Evolutionary conservation across 2,329 filamentous ascomycete species (phyloP), one percentile per base, ranked within the genome.

Genomic region (Aspergillus quadricinctus): DNA sequence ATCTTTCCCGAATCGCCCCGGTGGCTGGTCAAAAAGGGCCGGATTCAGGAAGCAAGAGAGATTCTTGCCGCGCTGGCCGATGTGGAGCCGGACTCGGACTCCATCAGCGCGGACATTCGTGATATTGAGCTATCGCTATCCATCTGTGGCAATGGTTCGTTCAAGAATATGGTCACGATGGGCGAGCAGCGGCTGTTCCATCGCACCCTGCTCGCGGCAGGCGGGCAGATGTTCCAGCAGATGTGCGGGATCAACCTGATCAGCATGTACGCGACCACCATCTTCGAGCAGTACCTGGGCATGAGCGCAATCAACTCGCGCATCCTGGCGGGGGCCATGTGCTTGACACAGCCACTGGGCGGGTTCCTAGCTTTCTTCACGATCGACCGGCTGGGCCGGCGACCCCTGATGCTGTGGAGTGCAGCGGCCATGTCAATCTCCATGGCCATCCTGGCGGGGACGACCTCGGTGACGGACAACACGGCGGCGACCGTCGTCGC

Each of bases 401-500:
- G 70, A 0, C 62, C 63, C 3, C 68, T 73, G 25, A 73, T 74
- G 72, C 62, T 74, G 8, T 69, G 63, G 57, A 66, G 66, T 52
- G 68, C 68, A 1, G 67, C 52, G 2, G 67, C 61, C 4, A 69
- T 70, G 68, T 57, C 67, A 1, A 51, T 62, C 19, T 69, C 61
- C 7, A 71, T 71, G 68, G 69, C 65, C 1, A 56, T 70, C 3
- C 72, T 85, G 9, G 80, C 81, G 3, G 73, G 83, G 35, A 75
- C 78, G 4, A 83, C 80, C 3, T 81, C 77, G 11, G 72, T 68
- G 31, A 51, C 50, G 0, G 66, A 69, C 14, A 80, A 81, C 68
- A 72, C 72, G 2, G 57, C 72, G 1, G 77, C 82, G 2, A 76
- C 80, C 57, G 78, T 84, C 45, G 78, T 76, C 0, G 80, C 80